Evolutionary conservation across 2,329 filamentous ascomycete species (phyloP).

Genomic region (Claviceps africana): DNA sequence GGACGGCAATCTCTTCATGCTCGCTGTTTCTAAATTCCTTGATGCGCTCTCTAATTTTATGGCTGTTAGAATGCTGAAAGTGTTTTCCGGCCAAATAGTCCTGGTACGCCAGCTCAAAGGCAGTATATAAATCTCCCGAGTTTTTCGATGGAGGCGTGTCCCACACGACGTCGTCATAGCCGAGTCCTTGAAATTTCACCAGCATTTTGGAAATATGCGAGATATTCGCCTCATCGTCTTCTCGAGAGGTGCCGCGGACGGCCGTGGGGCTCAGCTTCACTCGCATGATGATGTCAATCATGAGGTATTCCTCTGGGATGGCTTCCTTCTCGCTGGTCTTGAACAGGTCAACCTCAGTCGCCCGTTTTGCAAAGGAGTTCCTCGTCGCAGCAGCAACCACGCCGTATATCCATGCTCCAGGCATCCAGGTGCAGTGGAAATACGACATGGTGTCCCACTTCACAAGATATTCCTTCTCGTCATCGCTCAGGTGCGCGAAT

Average conservation of each 20-base stretch:
- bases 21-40: conserved; percentile 49
- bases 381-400: conserved; percentile 50
- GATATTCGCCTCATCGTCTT: conserved; percentile 57
- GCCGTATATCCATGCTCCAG: conserved; percentile 79
- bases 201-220: conserved; percentile 58
- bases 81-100: conserved; percentile 75
- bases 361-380: conserved; percentile 60
- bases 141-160: conserved; percentile 61
- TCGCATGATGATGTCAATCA: conserved; percentile 78
- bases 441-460: conserved; percentile 79
- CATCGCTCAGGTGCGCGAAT: conserved; percentile 35
- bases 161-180: conserved; percentile 87
- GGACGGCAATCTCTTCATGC: conserved; percentile 56
- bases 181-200: conserved; percentile 85
- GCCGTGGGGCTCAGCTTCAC: conserved; percentile 42
- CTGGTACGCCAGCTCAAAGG: conserved; percentile 71
- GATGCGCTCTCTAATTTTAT: conserved; percentile 52
- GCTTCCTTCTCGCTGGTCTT: conserved; percentile 63
- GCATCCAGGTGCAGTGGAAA: conserved; percentile 71
- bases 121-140: conserved; percentile 52
- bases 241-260: conserved; percentile 42
- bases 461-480: conserved; percentile 81
- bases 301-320: conserved; percentile 73
- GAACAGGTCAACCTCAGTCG: conserved; percentile 40
- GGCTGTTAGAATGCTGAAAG: conserved; percentile 41